phyloP scores from a whole-genome alignment of 2,329 filamentous ascomycete genomes.

The Trichoderma brevicompactum region DNA sequence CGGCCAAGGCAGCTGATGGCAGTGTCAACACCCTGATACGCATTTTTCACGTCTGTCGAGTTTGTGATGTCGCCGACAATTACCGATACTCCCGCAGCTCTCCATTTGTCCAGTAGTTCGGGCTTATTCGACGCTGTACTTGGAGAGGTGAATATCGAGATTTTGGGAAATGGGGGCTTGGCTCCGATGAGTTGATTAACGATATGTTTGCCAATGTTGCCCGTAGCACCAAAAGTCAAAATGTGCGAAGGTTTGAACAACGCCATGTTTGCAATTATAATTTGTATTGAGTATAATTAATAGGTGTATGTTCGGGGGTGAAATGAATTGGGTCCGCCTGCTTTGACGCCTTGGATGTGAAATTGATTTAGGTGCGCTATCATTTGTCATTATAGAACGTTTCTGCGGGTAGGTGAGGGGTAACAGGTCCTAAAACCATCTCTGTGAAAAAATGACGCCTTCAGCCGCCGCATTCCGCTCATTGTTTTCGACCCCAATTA shows the following conservation, averaged over 20 bases:
- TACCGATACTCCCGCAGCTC: conserved; percentile 29
- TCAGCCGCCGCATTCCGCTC: background rate
- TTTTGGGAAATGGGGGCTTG: conserved; percentile 40
- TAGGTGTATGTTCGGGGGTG: too few species aligned
- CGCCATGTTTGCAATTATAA: background rate
- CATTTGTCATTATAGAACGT: too few species aligned
- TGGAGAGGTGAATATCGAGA: conserved; percentile 42
- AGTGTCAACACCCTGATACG: conserved; percentile 65
- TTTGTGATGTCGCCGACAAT: conserved; percentile 46
- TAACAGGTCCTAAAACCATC: background rate
- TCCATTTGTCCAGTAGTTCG: conserved; percentile 16
- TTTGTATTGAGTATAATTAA: background rate
- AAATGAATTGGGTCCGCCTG: too few species aligned
- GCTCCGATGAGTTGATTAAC: conserved; percentile 44
- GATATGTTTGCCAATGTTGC: conserved; percentile 49
- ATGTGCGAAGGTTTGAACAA: conserved; percentile 20
- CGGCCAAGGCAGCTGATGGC: conserved; percentile 68
- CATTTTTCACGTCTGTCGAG: conserved; percentile 54
- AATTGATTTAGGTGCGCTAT: too few species aligned
- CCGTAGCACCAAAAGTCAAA: conserved; percentile 45
- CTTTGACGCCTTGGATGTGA: too few species aligned
- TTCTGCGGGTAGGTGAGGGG: background rate
- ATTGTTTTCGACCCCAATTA: background rate
- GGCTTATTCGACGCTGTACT: conserved; percentile 7
- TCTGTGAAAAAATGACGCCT: background rate